A percentile compares a stretch with the other conserved stretches of the same genome.
These are phyloP conservation scores for Darksidea phi DNA, from an alignment of 495 filamentous ascomycete species.

Conservation along the genomic window DNA sequence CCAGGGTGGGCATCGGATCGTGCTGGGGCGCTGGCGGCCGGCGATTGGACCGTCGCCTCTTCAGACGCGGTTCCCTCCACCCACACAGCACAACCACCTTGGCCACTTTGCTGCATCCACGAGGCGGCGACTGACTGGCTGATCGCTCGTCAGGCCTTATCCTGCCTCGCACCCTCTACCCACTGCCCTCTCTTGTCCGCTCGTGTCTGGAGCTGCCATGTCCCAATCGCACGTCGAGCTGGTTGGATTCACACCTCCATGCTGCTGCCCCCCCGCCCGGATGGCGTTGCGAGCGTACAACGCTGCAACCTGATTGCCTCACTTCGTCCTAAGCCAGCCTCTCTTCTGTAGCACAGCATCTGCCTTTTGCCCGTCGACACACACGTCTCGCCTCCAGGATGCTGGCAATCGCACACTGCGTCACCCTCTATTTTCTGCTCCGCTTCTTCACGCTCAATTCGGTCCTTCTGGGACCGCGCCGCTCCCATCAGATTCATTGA, in stretches of 20 bases:
- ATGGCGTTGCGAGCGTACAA: conserved; percentile 14
- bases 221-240: conserved; percentile 7
- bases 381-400: conserved; percentile 24
- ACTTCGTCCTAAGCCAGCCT: conserved; percentile 17
- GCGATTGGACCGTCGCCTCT: conserved; percentile 8
- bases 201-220: conserved; percentile 30
- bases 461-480: conserved; percentile 16
- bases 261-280: not conserved
- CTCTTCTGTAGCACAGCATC: conserved; percentile 33
- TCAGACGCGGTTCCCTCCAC: conserved; percentile 5
- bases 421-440: conserved; percentile 16
- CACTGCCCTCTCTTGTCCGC: not conserved
- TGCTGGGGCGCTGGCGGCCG: not conserved
- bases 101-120: conserved; percentile 4
- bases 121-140: conserved; percentile 30
- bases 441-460: conserved; percentile 13
- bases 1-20: not conserved
- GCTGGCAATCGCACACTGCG: conserved; percentile 35
- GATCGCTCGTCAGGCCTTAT: conserved; percentile 6
- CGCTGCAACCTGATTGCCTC: conserved; percentile 22
- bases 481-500: conserved; percentile 36
- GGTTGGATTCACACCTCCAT: not conserved
- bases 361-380: conserved; percentile 20
- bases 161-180: not conserved
- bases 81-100: conserved; percentile 1